A percentile compares a stretch with the other conserved stretches of the same genome.
phyloP scores from a whole-genome alignment of 2,329 filamentous ascomycete species.

The Cadophora sp. region DNA sequence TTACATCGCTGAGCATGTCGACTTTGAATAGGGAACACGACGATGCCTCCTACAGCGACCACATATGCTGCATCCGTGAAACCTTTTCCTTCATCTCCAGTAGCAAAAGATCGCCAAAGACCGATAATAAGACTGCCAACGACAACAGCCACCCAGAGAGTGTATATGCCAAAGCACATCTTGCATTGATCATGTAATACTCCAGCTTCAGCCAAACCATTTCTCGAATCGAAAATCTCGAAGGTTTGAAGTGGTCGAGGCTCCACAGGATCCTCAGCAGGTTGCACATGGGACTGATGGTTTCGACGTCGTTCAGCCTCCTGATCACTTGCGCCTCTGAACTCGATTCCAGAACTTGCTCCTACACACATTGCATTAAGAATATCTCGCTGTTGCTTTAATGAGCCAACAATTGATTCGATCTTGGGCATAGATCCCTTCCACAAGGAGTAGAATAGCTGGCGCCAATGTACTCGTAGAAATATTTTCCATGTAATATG shows the following conservation, averaged over 20 bases:
- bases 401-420: not conserved
- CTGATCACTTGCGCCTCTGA: not conserved
- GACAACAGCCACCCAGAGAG: not conserved
- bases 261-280: not conserved
- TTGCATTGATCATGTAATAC: not conserved
- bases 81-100: constrained; percentile 8
- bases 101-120: constrained; percentile 10
- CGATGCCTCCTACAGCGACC: not conserved
- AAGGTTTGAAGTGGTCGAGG: not conserved
- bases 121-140: not conserved
- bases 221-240: not conserved
- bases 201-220: not conserved
- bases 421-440: not conserved
- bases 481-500: not conserved
- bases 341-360: not conserved
- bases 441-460: not conserved
- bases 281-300: not conserved
- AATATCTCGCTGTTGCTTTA: not conserved
- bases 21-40: constrained; percentile 9
- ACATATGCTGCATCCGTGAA: constrained; percentile 16
- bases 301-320: not conserved
- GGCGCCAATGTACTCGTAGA: not conserved
- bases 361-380: not conserved
- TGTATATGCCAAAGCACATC: not conserved
- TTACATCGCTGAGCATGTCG: constrained; percentile 5